Base-by-base conservation (phyloP, 495 filamentous ascomycete species). In the Tuber umbilicatum region DNA sequence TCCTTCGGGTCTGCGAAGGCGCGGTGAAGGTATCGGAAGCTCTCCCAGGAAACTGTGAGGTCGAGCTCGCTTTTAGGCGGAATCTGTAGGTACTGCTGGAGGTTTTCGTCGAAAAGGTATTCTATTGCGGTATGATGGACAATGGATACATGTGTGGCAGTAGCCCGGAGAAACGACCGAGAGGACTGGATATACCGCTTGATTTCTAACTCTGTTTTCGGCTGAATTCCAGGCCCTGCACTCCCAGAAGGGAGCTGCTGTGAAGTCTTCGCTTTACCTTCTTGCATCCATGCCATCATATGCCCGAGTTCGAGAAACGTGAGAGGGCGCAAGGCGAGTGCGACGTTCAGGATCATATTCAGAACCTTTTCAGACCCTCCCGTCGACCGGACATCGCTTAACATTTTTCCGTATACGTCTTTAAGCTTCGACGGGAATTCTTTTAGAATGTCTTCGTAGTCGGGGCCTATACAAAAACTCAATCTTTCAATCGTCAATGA, bases 181-280 rank as follows among this genome's bases (percentile, higher is more conserved):
- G 45, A 50, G 21, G 4, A 50, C 2, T 5, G 10, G 50, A 60
- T 12, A 16, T 31, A 60, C n/a, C 4, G 12, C 12, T 2, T 60
- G 10, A 60, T 31, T 16, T 27, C n/a, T 1, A 9, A 6, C 50
- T 0, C 23, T 27, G 50, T 55, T 55, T 21, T 60, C n/a, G 6
- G 7, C 7, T 0, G 23, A 27, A 27, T 2, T 60, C 14, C 1
- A 9, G 0, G 0, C 5, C n/a, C 9, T 3, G n/a, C 14, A 7
- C n/a, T 2, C 10, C 50, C 2, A 60, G 1, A 21, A 60, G n/a
- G 12, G 50, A 0, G 7, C 2, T 5, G 50, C 12, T 27, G 23
- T 14, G 0, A 0, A 4, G 9, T 2, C 1, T 23, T 10, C n/a
- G 5, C 21, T 50, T 47, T 19, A 5, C 1, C 45, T n/a, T n/a